Base-by-base conservation (phyloP, 306 rosid species). In the Prunus fruticosa region DNA sequence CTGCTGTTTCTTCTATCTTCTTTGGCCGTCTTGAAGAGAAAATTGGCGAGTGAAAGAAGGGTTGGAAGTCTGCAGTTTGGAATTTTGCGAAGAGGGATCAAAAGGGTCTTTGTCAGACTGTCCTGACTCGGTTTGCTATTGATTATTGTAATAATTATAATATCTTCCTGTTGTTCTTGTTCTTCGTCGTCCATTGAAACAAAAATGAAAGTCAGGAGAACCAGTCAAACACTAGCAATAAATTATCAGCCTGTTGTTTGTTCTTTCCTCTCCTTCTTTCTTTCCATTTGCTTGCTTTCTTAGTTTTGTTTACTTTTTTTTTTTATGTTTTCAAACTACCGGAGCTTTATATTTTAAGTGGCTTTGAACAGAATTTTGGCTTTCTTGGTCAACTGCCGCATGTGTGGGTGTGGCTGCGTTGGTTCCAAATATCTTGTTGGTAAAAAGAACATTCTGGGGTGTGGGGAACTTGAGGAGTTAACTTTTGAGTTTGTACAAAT, bases 31-130 rank as follows among this genome's bases (percentile, higher is more conserved):
- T 64, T 45, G 77, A 75, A 56, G 45, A 63, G 51, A 80, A 15
- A 67, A 65, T 47, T 62, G 75, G 69, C 52, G 30, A 72, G 78
- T 50, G 58, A 74, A 28, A 20, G 50, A 16, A 28, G 51, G 34
- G 51, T 74, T 76, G 82, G 80, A 72, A 27, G 14, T 69, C 68
- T 79, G 79, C 43, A 18, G 71, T 71, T 77, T 80, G 82, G 89
- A 87, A 23, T 54, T 69, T 5, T 63, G 80, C 19, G 79, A 78
- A 61, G 63, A 65, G 80, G 81, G 63, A 73, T 41, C 32, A 34
- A 54, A 76, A 43, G 79, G 84, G 91, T 88, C 93, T 45, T 46
- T 72, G 64, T 88, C 89, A 85, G 83, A 71, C 84, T 80, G 88
- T 81, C 30, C 46, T 67, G 68, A 43, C 72, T 60, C 6, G 63